Percentiles rank a stretch among this genome's conserved stretches.
Evolutionary conservation across 2,329 filamentous ascomycete genomes (phyloP).

Genomic region (Calonectria honghensis): DNA sequence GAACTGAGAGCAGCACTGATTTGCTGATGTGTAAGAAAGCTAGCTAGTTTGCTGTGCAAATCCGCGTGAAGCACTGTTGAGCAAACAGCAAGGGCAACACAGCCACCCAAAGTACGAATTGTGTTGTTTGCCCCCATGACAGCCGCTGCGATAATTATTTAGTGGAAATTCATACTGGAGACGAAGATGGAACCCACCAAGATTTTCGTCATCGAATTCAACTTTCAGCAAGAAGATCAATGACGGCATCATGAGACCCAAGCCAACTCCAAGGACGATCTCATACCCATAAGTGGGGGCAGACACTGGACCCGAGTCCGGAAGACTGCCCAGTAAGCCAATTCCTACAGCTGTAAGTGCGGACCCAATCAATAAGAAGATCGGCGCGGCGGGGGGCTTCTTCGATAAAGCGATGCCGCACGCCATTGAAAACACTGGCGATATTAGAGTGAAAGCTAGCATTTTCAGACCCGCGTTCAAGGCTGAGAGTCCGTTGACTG

Average conservation of each 20-base stretch:
- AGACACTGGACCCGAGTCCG: background rate
- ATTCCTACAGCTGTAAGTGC: background rate
- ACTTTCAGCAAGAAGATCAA: background rate
- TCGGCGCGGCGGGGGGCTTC: background rate
- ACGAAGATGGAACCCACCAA: background rate
- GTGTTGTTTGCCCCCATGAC: conserved; percentile 7
- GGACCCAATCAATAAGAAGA: background rate
- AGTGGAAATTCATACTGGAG: background rate
- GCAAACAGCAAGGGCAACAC: background rate
- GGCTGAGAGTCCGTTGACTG: background rate
- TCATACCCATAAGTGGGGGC: background rate
- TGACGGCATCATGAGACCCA: background rate
- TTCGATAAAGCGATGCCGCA: background rate
- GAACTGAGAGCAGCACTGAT: too few species aligned
- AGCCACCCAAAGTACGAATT: background rate
- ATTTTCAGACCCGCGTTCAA: background rate
- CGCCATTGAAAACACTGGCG: background rate
- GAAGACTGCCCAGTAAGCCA: background rate
- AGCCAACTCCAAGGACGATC: background rate
- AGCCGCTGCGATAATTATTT: background rate
- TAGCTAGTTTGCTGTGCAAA: background rate
- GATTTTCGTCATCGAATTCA: background rate
- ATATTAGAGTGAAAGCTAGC: background rate
- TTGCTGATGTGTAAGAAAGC: too few species aligned
- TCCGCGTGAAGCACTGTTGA: background rate